Conservation (phyloP, 2,329 filamentous ascomycete species). For the Colletotrichum sp. region DNA sequence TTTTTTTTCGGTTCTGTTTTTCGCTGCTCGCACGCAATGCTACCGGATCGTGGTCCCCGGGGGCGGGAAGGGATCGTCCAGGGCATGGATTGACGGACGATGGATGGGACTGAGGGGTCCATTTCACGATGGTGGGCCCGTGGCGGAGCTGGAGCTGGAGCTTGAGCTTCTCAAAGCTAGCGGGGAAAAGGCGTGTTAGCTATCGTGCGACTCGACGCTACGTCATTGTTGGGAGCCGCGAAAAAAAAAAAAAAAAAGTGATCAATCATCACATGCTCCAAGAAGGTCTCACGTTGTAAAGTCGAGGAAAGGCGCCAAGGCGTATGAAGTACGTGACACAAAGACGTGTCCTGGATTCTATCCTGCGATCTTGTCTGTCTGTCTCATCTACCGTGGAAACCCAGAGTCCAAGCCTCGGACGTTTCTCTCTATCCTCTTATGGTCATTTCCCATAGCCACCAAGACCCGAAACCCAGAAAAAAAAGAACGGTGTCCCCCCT, state of each 20-base stretch:
- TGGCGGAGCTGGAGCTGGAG: neutral
- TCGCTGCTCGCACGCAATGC: neutral
- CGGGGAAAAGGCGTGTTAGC: neutral
- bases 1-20: neutral
- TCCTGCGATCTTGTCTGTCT: slow-evolving; percentile 5
- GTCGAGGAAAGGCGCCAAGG: neutral
- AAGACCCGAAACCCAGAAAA: neutral
- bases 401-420: slow-evolving; percentile 8
- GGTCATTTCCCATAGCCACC: neutral
- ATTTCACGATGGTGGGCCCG: neutral
- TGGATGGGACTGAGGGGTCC: neutral
- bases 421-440: neutral
- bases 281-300: neutral
- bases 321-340: neutral
- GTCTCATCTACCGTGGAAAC: slow-evolving; percentile 1
- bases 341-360: slow-evolving; percentile 1
- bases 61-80: neutral
- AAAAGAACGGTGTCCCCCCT: neutral
- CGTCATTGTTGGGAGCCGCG: neutral
- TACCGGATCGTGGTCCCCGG: neutral
- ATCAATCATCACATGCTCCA: neutral
- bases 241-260: neutral
- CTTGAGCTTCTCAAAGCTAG: neutral
- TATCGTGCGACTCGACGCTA: neutral
- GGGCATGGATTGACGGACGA: neutral